A percentile compares a stretch with the other conserved stretches of the same genome.
These are phyloP conservation scores for Helotiales sp. DNA, from an alignment of 2,329 filamentous ascomycete genomes.

Conservation along the genomic window DNA sequence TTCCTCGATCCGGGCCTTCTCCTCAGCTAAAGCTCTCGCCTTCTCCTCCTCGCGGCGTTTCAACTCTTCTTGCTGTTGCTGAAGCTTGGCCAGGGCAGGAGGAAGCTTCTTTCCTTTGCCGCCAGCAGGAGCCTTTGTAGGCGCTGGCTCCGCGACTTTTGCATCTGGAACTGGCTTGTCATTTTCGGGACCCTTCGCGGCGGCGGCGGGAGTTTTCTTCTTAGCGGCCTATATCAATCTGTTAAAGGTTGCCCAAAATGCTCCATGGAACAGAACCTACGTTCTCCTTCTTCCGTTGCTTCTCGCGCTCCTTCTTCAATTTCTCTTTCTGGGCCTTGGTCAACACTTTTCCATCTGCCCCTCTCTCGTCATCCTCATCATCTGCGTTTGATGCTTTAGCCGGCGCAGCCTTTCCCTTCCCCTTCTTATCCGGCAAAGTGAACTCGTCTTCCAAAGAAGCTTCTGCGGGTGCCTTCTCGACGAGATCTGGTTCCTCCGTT, in stretches of 20 bases:
- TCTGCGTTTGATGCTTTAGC: conserved; percentile 49
- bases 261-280: conserved; percentile 52
- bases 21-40: conserved; percentile 62
- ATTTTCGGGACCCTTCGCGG: conserved; percentile 61
- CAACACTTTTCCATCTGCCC: conserved; percentile 71
- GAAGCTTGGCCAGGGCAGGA: conserved; percentile 71
- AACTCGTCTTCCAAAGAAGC: conserved; percentile 86
- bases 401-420: conserved; percentile 65
- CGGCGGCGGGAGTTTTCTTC: conserved; percentile 70
- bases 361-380: conserved; percentile 56
- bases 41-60: conserved; percentile 68
- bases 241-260: neutral
- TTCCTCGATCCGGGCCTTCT: conserved; percentile 68
- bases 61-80: conserved; percentile 85
- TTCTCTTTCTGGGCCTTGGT: conserved; percentile 99
- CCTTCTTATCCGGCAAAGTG: conserved; percentile 75
- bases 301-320: conserved; percentile 96
- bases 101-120: conserved; percentile 92
- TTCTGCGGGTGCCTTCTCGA: conserved; percentile 77
- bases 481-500: conserved; percentile 51
- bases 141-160: conserved; percentile 52
- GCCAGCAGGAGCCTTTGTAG: conserved; percentile 51
- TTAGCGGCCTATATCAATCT: conserved; percentile 67
- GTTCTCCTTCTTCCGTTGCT: conserved; percentile 98
- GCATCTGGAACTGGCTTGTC: conserved; percentile 56